These are phyloP conservation scores for Globisporangium alternatum DNA, from an alignment of 352 stramenopile species.

Conservation along the genomic window DNA sequence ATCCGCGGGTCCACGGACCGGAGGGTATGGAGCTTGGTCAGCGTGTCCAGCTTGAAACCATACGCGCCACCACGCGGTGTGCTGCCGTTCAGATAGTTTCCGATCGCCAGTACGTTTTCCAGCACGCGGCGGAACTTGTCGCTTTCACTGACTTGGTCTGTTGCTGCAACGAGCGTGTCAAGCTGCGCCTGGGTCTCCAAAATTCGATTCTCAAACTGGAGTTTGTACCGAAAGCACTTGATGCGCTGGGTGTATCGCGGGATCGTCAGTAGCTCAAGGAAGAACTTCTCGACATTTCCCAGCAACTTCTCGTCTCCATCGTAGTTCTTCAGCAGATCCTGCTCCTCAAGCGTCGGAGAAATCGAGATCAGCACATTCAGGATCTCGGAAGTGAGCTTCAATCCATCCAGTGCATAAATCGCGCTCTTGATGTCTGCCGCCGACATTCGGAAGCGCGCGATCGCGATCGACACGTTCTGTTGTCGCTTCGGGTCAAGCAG, in stretches of 20 bases:
- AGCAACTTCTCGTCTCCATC: slow-evolving; percentile 84
- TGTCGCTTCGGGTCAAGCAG: slow-evolving; percentile 96
- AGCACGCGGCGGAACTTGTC: slow-evolving; percentile 77
- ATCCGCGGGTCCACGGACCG: slow-evolving; percentile 79
- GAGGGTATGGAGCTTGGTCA: slow-evolving; percentile 87
- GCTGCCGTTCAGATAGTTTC: slow-evolving; percentile 92
- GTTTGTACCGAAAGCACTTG: slow-evolving; percentile 85
- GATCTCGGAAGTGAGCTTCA: slow-evolving; percentile 73
- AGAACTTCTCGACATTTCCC: slow-evolving; percentile 87
- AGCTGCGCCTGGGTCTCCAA: slow-evolving; percentile 80
- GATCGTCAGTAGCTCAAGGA: slow-evolving; percentile 83
- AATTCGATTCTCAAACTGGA: slow-evolving; percentile 85
- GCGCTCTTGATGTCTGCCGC: slow-evolving; percentile 81
- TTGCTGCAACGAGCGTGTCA: slow-evolving; percentile 78
- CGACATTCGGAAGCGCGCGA: slow-evolving; percentile 94
- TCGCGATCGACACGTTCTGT: slow-evolving; percentile 98
- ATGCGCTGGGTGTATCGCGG: slow-evolving; percentile 86
- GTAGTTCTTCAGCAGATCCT: slow-evolving; percentile 91
- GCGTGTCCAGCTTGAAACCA: slow-evolving; percentile 90
- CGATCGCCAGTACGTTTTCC: slow-evolving; percentile 86
- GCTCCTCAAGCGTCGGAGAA: slow-evolving; percentile 85
- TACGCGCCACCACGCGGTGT: slow-evolving; percentile 86
- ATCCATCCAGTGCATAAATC: slow-evolving; percentile 79
- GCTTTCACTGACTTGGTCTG: slow-evolving; percentile 77
- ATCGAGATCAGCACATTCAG: slow-evolving; percentile 88